phyloP scores from a whole-genome alignment of 2,329 filamentous ascomycete genomes.

The Exutisphaerella laricina region DNA sequence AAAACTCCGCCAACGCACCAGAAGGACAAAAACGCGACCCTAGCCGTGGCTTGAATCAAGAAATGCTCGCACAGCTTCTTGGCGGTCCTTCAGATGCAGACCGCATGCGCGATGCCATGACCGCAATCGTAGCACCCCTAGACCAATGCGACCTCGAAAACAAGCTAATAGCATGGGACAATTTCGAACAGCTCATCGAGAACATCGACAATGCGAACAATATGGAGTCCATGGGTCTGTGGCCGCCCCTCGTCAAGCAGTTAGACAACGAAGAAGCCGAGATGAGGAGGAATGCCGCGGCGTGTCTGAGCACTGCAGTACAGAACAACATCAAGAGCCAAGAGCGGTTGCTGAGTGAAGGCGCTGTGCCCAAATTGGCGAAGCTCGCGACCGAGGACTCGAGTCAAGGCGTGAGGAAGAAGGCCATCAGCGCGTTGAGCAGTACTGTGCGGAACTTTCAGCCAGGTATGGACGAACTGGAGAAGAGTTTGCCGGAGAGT shows the following conservation, averaged over 20 bases:
- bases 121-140: conserved; percentile 56
- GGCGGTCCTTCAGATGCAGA: conserved; percentile 87
- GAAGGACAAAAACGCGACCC: conserved; percentile 33
- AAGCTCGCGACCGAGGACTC: conserved; percentile 57
- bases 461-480: conserved; percentile 58
- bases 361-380: conserved; percentile 66
- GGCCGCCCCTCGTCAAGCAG: conserved; percentile 70
- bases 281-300: conserved; percentile 79
- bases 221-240: conserved; percentile 69
- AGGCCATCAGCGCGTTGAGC: conserved; percentile 84
- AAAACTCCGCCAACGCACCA: conserved; percentile 51
- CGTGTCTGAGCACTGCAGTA: conserved; percentile 89
- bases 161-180: conserved; percentile 83
- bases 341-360: conserved; percentile 59
- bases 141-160: conserved; percentile 61
- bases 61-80: conserved; percentile 67
- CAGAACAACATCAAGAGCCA: conserved; percentile 91
- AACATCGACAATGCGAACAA: conserved; percentile 96
- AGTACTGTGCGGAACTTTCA: conserved; percentile 85
- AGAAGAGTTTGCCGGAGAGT: conserved; percentile 62
- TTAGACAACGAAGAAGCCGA: conserved; percentile 64
- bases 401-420: conserved; percentile 64
- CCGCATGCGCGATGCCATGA: conserved; percentile 81
- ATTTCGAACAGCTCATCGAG: conserved; percentile 89
- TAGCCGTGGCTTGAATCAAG: conserved; percentile 54